Percentiles rank a stretch among this genome's conserved stretches.
Evolutionary conservation across 2,329 filamentous ascomycete species (phyloP).

Genomic region (Epichloe uncinata): DNA sequence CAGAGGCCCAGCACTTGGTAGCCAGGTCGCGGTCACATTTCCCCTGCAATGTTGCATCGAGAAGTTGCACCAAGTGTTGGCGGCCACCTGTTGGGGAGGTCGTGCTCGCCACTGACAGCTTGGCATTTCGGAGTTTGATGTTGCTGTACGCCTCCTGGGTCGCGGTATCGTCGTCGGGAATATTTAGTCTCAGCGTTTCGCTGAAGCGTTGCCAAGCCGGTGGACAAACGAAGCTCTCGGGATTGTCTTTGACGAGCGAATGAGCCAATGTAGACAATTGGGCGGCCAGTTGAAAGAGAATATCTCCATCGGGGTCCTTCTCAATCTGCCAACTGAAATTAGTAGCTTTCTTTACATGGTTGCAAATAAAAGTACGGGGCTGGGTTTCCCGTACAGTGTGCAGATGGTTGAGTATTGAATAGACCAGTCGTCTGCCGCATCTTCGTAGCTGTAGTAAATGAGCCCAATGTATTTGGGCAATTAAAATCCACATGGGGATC

Average conservation of each 20-base stretch:
- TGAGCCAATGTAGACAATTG: slow-evolving; percentile 42
- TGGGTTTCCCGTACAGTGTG: slow-evolving; percentile 36
- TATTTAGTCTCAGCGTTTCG: slow-evolving; percentile 38
- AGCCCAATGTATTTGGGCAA: slow-evolving; percentile 73
- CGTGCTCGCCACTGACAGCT: slow-evolving; percentile 32
- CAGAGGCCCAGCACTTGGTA: slow-evolving; percentile 45
- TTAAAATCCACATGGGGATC: slow-evolving; percentile 77
- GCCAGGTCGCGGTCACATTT: slow-evolving; percentile 42
- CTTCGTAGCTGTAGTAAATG: slow-evolving; percentile 63
- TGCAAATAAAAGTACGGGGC: not conserved
- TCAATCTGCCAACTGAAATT: slow-evolving; percentile 27
- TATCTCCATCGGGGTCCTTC: slow-evolving; percentile 39
- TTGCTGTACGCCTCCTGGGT: slow-evolving; percentile 26
- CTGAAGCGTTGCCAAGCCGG: slow-evolving; percentile 54
- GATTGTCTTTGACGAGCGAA: slow-evolving; percentile 48
- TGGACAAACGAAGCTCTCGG: slow-evolving; percentile 64
- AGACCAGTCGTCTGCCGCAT: slow-evolving; percentile 60
- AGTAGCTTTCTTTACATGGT: not conserved
- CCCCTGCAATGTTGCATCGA: slow-evolving; percentile 51
- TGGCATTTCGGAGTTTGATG: slow-evolving; percentile 36
- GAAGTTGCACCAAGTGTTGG: slow-evolving; percentile 51
- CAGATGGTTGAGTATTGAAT: slow-evolving; percentile 58
- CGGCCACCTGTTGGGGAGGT: slow-evolving; percentile 41
- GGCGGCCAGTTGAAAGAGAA: slow-evolving; percentile 47
- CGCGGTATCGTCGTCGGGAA: slow-evolving; percentile 33